Base-by-base conservation (phyloP, 257 asterid genomes). In the Knoxia roxburghii region DNA sequence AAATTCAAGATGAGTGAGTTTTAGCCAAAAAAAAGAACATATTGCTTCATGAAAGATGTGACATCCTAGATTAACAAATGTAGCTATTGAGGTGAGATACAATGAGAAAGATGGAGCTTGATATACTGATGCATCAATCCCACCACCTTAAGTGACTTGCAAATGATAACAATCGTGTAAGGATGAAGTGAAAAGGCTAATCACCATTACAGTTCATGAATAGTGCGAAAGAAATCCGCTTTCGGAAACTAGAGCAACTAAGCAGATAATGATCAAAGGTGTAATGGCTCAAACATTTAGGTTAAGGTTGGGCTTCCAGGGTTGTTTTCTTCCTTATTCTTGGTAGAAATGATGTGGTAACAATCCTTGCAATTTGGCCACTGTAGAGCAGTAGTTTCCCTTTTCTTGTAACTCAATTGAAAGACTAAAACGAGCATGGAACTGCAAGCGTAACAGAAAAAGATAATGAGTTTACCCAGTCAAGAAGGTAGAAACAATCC, bases 391-490 rank as follows among this genome's bases (percentile, higher is more conserved):
- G 46, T 41, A 41, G 14, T 41, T 7, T 2, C 10, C 4, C 46
- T 41, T 2, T 41, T 48, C 23, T 17, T 20, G 1, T 8, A 48
- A 48, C 23, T 48, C n/a, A n/a, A n/a, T n/a, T 48, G 9, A 48
- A 41, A 48, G 53, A n/a, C 53, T 15, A 18, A 3, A 48, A 48
- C 53, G 15, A 48, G 23, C 21, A 18, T 17, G 53, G 53, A 30
- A 18, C 43, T 11, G 35, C 7, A 54, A 54, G 11, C 26, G 60
- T 26, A 32, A 9, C 3, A 60, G 32, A 60, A 13, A 35, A 26
- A 60, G 18, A 60, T 14, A 4, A 14, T 32, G 45, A 51, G 20
- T 7, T 33, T 75, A 75, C 83, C 83, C 80, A 72, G 67, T 72
- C 78, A 67, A 72, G 74, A 26, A 79, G 64, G 26, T 68, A 51